Percentiles rank a stretch among this genome's conserved stretches.
These are phyloP conservation scores for Euphorbia schlechtendalii DNA, from an alignment of 441 rosid genomes.

Conservation along the genomic window DNA sequence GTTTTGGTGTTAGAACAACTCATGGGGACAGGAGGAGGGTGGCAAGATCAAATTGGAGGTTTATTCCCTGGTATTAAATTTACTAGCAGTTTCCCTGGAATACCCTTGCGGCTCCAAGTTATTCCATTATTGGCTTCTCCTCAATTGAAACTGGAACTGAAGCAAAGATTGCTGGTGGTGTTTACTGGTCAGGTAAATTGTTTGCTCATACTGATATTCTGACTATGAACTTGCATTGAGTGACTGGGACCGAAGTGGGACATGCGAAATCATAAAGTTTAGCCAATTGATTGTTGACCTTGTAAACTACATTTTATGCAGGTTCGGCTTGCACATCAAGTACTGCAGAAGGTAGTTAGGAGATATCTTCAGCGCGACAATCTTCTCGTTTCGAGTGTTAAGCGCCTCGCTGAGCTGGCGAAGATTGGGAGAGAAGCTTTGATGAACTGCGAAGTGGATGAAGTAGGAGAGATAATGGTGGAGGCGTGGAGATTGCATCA, in stretches of 20 bases:
- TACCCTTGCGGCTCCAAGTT: conserved; percentile 81
- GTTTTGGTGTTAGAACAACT: conserved; percentile 87
- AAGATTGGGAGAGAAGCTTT: conserved; percentile 80
- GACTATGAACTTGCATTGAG: not conserved
- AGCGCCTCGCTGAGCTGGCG: conserved; percentile 78
- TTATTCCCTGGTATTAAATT: conserved; percentile 76
- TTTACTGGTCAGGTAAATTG: conserved; percentile 88
- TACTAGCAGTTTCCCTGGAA: conserved; percentile 83
- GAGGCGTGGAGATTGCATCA: conserved; percentile 97
- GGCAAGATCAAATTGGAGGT: conserved; percentile 98
- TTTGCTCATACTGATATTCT: not conserved
- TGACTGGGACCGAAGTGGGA: too few relatives aligned
- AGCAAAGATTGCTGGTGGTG: conserved; percentile 76
- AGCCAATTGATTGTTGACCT: too few relatives aligned
- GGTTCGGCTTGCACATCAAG: conserved; percentile 92
- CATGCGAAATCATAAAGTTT: too few relatives aligned
- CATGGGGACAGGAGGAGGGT: conserved; percentile 98
- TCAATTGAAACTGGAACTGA: conserved; percentile 55
- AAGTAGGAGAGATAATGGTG: conserved; percentile 74
- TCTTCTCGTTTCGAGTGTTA: conserved; percentile 71
- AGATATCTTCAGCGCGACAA: conserved; percentile 79
- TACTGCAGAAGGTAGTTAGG: conserved; percentile 79
- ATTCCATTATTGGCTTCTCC: conserved; percentile 64
- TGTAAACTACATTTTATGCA: conserved; percentile 21
- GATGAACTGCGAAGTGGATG: conserved; percentile 73